Conservation (phyloP, 1,284 basidiomycete species). For the Cryptococcus sp. region DNA sequence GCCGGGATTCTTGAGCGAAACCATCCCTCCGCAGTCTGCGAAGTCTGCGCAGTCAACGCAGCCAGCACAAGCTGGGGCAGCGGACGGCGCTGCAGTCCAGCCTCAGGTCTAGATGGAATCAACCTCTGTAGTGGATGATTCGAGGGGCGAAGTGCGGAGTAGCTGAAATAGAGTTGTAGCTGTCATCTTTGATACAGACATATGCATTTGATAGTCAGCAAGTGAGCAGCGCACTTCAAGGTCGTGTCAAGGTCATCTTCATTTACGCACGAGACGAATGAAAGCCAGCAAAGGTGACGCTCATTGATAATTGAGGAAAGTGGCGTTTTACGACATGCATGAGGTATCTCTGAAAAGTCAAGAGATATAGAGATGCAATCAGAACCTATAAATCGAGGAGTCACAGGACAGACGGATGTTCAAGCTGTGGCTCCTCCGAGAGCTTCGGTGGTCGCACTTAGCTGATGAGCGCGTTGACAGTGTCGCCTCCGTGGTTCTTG, state of each 20-base stretch:
- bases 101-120: not conserved
- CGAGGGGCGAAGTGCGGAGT: no score
- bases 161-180: not conserved
- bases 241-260: no score
- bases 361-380: no score
- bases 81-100: not conserved
- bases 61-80: not conserved
- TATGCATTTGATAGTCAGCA: not conserved
- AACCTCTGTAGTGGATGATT: no score
- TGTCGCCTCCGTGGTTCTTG: conserved; percentile 4
- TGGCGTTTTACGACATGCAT: no score
- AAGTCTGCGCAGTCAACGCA: not conserved
- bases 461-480: conserved; percentile 10
- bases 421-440: not conserved
- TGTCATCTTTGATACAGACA: not conserved
- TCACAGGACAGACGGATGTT: no score
- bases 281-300: no score
- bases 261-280: no score
- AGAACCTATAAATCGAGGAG: no score
- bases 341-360: no score
- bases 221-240: not conserved
- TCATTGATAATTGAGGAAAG: no score
- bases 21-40: conserved; percentile 16
- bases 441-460: not conserved
- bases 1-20: conserved; percentile 77